Evolutionary conservation across 768 basidiomycete species (phyloP).

Genomic region (Cyclocybe cylindracea): DNA sequence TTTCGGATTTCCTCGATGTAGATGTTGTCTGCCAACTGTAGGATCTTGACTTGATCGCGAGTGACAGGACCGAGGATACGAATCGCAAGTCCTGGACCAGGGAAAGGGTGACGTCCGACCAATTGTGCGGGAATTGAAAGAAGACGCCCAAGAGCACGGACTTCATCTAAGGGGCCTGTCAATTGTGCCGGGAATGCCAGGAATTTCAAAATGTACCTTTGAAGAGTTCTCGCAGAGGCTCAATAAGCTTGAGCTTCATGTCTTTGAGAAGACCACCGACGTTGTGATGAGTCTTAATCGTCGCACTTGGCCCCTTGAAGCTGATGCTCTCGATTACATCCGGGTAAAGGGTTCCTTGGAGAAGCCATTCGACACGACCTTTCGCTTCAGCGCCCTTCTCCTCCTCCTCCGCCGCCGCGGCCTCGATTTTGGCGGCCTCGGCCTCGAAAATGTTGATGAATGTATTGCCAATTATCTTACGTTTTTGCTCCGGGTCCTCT

Average conservation of each 20-base stretch:
- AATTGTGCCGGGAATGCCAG: not conserved
- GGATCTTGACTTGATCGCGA: slow-evolving; percentile 86
- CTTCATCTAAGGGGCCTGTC: slow-evolving; percentile 70
- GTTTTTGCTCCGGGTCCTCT: slow-evolving; percentile 95
- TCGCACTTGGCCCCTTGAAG: slow-evolving; percentile 98
- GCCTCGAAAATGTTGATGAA: slow-evolving; percentile 97
- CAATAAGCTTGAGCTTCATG: slow-evolving; percentile 99
- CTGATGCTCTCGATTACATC: slow-evolving; percentile 99
- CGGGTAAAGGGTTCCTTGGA: slow-evolving; percentile 97
- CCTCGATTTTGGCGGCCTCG: slow-evolving; percentile 90
- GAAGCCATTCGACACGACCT: slow-evolving; percentile 93
- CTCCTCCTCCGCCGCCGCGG: slow-evolving; percentile 75
- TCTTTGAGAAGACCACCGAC: slow-evolving; percentile 94
- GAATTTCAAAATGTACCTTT: slow-evolving; percentile 63
- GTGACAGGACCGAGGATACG: slow-evolving; percentile 96
- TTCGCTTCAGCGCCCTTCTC: slow-evolving; percentile 66
- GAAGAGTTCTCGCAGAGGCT: slow-evolving; percentile 96
- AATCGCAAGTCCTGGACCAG: slow-evolving; percentile 96
- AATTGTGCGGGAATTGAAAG: slow-evolving; percentile 90
- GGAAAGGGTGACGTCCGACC: slow-evolving; percentile 97
- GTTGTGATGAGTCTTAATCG: slow-evolving; percentile 99
- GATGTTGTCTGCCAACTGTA: slow-evolving; percentile 91
- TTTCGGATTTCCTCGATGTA: slow-evolving; percentile 98
- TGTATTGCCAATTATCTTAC: slow-evolving; percentile 98
- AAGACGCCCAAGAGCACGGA: slow-evolving; percentile 87